Evolutionary conservation across 2,329 filamentous ascomycete genomes (phyloP).

Genomic region (Lecanicillium sp.): DNA sequence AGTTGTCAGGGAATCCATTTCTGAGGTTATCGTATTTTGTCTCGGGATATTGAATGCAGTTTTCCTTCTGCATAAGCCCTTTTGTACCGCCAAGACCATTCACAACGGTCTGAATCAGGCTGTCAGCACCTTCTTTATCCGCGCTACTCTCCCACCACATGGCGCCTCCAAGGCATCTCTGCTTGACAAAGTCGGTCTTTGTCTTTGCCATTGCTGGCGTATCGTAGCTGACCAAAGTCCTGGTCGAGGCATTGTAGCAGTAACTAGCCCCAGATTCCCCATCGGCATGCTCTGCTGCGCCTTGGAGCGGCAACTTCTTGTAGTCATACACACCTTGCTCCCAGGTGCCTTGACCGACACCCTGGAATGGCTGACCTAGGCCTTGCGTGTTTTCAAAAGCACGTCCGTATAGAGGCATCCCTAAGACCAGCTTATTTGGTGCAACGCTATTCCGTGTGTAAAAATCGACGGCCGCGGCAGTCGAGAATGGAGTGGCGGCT

Average conservation of each 20-base stretch:
- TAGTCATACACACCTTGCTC: conserved; percentile 83
- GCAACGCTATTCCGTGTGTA: conserved; percentile 61
- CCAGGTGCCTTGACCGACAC: conserved; percentile 73
- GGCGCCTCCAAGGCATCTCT: conserved; percentile 65
- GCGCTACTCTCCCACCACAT: conserved; percentile 97
- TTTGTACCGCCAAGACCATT: conserved; percentile 45
- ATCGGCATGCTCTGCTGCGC: conserved; percentile 58
- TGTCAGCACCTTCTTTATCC: conserved; percentile 57
- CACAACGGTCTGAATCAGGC: conserved; percentile 60
- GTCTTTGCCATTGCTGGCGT: conserved; percentile 55
- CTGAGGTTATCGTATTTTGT: conserved; percentile 65
- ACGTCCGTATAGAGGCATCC: conserved; percentile 88
- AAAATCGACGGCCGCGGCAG: conserved; percentile 57
- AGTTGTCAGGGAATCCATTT: conserved; percentile 44
- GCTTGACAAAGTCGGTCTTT: conserved; percentile 66
- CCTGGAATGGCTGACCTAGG: conserved; percentile 58
- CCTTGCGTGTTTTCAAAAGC: conserved; percentile 75
- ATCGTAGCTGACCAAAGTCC: conserved; percentile 72
- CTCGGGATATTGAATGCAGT: conserved; percentile 55
- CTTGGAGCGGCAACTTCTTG: conserved; percentile 68
- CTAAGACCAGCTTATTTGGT: conserved; percentile 69
- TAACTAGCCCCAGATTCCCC: conserved; percentile 60
- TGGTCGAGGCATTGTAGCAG: conserved; percentile 57
- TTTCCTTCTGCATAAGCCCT: conserved; percentile 42
- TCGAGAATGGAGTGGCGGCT: conserved; percentile 68